Percentiles rank a stretch among this genome's conserved stretches.
Evolutionary conservation across 179 eudicot species (phyloP).

Genomic region (Silene noctiflora): DNA sequence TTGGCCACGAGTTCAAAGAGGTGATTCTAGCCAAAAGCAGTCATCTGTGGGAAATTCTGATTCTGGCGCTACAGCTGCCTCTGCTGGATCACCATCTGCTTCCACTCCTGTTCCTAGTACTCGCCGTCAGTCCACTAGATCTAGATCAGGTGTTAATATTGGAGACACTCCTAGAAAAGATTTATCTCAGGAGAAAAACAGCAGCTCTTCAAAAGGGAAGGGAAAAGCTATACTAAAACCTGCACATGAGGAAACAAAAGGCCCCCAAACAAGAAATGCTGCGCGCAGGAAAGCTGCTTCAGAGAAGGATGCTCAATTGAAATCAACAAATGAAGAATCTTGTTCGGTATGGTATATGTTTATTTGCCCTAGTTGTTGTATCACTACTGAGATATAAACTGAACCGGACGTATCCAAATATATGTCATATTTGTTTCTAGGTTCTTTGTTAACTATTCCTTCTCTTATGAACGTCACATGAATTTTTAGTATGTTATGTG

Average conservation of each 20-base stretch:
- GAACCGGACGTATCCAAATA: not conserved
- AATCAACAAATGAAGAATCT: conserved; percentile 54
- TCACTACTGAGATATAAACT: not conserved
- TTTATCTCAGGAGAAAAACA: conserved; percentile 48
- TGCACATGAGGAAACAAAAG: conserved; percentile 62
- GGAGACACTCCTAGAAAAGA: conserved; percentile 63
- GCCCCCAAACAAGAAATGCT: conserved; percentile 94
- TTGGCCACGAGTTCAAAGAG: conserved; percentile 88
- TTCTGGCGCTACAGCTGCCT: conserved; percentile 53
- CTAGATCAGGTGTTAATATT: conserved; percentile 64
- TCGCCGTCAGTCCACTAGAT: conserved; percentile 75
- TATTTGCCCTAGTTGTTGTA: not conserved
- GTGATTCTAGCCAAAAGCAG: conserved; percentile 80
- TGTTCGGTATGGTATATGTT: conserved; percentile 49
- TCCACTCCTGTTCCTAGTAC: conserved; percentile 57
- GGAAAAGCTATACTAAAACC: conserved; percentile 85
- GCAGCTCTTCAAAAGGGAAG: conserved; percentile 76
- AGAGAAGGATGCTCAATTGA: conserved; percentile 72
- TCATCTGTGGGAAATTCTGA: conserved; percentile 70
- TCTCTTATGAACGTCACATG: not conserved
- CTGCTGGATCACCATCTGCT: conserved; percentile 62
- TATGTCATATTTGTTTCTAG: too few species aligned
- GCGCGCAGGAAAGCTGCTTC: conserved; percentile 69
- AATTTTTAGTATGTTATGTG: not conserved
- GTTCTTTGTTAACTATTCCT: not conserved